Percentiles rank a stretch among this genome's conserved stretches.
These are phyloP conservation scores for Xylariaceae sp. DNA, from an alignment of 2,329 filamentous ascomycete species.

Conservation along the genomic window DNA sequence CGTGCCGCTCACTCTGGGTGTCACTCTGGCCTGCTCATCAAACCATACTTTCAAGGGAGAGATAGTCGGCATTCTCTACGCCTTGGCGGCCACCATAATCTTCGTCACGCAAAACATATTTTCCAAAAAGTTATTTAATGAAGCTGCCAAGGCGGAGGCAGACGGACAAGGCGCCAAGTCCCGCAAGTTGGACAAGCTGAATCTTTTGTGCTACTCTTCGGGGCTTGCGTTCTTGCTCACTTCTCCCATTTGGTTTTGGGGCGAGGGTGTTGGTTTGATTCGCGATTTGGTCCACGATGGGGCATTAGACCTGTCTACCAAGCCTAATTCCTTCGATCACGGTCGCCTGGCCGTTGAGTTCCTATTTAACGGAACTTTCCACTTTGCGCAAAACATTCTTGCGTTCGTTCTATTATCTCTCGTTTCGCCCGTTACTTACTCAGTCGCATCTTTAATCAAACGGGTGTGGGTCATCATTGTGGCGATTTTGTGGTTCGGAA, in stretches of 20 bases:
- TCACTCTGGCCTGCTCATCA: conserved; percentile 91
- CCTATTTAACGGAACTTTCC: conserved; percentile 92
- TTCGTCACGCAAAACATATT: conserved; percentile 99
- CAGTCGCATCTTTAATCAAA: conserved; percentile 92
- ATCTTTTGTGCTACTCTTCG: conserved; percentile 94
- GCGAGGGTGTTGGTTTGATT: conserved; percentile 74
- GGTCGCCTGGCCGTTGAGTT: conserved; percentile 77
- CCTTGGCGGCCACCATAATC: conserved; percentile 82
- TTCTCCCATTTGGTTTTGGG: conserved; percentile 86
- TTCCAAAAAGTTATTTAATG: conserved; percentile 96
- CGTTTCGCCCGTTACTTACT: conserved; percentile 95
- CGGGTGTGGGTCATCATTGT: conserved; percentile 94
- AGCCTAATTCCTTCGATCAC: conserved; percentile 67
- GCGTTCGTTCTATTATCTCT: conserved; percentile 89
- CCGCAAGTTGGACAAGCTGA: conserved; percentile 91
- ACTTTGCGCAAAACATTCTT: conserved; percentile 93
- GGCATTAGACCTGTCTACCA: conserved; percentile 56
- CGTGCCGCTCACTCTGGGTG: conserved; percentile 86
- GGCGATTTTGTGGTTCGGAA: conserved; percentile 94
- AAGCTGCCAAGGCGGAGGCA: conserved; percentile 77
- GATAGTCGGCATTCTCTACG: conserved; percentile 82
- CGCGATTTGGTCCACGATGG: conserved; percentile 76
- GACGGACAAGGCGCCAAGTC: conserved; percentile 59
- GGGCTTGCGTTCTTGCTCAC: conserved; percentile 86
- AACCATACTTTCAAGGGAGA: conserved; percentile 74